These are phyloP conservation scores for Pseudocercospora musae DNA, from an alignment of 2,329 filamentous ascomycete genomes.

Conservation along the genomic window DNA sequence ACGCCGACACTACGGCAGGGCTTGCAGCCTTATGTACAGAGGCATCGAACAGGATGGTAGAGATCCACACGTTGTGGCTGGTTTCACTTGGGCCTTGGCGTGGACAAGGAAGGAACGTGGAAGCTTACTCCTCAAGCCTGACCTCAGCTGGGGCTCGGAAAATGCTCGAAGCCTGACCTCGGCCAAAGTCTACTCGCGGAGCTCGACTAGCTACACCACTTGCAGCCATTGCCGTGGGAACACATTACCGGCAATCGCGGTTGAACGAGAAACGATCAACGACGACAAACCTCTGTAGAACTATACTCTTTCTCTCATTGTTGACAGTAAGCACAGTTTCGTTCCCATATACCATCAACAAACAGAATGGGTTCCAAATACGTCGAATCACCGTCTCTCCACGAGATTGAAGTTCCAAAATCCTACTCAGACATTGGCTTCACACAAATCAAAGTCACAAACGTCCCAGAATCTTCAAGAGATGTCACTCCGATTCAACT, in stretches of 20 bases:
- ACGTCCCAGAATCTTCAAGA: conserved; percentile 46
- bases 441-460: conserved; percentile 42
- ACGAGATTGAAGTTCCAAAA: conserved; percentile 20
- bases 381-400: conserved; percentile 19
- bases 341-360: neutral
- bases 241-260: neutral
- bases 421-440: conserved; percentile 41
- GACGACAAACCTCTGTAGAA: neutral
- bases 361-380: conserved; percentile 19
- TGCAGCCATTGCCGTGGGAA: conserved; percentile 15
- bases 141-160: too few species aligned
- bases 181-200: neutral
- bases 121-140: neutral
- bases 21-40: neutral
- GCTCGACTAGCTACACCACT: conserved; percentile 12
- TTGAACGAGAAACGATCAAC: neutral
- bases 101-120: neutral
- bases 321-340: neutral
- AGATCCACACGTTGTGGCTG: neutral
- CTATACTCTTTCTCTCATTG: neutral
- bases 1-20: neutral
- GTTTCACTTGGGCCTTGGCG: neutral
- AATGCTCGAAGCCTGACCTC: too few species aligned
- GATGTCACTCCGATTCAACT: conserved; percentile 61
- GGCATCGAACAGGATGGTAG: neutral